A percentile compares a stretch with the other conserved stretches of the same genome.
Conservation (phyloP, 2,329 filamentous ascomycete genomes). For the Knoxdaviesia capensis region DNA sequence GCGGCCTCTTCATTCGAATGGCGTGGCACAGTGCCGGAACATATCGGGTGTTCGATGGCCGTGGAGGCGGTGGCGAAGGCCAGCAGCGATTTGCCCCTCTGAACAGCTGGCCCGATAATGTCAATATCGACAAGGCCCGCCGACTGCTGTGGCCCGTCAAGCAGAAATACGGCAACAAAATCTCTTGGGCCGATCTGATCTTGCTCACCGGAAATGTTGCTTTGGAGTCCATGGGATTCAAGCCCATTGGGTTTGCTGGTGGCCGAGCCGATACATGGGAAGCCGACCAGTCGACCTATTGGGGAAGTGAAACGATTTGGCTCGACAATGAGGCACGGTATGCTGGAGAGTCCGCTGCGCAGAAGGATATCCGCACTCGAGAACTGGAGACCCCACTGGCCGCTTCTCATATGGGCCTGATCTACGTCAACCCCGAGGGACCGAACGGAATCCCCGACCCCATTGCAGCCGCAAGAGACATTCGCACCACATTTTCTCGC, state of each 20-base stretch:
- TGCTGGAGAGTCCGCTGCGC: conserved; percentile 24
- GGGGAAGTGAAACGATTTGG: conserved; percentile 58
- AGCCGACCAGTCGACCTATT: conserved; percentile 58
- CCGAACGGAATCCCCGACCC: conserved; percentile 55
- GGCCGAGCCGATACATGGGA: conserved; percentile 56
- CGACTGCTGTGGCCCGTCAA: conserved; percentile 66
- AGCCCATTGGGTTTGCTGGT: conserved; percentile 53
- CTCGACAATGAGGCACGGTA: conserved; percentile 57
- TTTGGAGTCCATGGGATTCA: conserved; percentile 56
- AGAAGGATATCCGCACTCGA: conserved; percentile 32
- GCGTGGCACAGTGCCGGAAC: conserved; percentile 67
- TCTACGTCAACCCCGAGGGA: conserved; percentile 68
- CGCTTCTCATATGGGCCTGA: conserved; percentile 50
- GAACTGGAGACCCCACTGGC: conserved; percentile 49
- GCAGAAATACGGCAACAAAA: conserved; percentile 68
- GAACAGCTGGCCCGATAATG: conserved; percentile 67
- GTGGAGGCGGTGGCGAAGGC: conserved; percentile 52
- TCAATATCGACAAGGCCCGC: conserved; percentile 59
- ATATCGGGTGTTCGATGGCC: conserved; percentile 55
- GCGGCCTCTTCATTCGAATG: conserved; percentile 62
- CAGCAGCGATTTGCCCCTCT: conserved; percentile 66
- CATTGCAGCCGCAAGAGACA: conserved; percentile 47
- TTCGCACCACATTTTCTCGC: conserved; percentile 53
- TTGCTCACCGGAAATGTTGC: conserved; percentile 58
- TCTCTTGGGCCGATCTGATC: conserved; percentile 59